Evolutionary conservation across 305 asterid genomes (phyloP).

Genomic region (Fraxinus sp.): DNA sequence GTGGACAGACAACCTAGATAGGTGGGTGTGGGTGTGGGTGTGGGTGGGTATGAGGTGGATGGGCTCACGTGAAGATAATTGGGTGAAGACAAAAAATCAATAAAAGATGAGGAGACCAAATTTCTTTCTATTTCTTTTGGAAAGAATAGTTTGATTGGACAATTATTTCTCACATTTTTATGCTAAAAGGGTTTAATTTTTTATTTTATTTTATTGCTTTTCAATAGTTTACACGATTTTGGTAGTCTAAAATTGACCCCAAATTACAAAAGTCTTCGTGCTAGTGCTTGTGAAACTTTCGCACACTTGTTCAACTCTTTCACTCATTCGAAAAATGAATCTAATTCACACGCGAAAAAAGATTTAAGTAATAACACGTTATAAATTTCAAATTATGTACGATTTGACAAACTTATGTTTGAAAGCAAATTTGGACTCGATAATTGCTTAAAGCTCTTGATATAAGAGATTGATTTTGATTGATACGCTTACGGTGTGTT

Average conservation of each 20-base stretch:
- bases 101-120: slow-evolving; percentile 28
- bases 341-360: neutral
- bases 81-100: slow-evolving; percentile 44
- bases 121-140: neutral
- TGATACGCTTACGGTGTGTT: no score
- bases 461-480: no score
- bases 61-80: slow-evolving; percentile 56
- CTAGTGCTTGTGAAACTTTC: neutral
- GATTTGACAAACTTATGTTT: neutral
- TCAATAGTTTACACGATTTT: neutral
- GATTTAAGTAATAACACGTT: neutral
- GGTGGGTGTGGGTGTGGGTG: slow-evolving; percentile 22
- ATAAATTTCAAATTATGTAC: neutral
- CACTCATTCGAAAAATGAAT: neutral
- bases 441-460: neutral
- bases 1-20: neutral
- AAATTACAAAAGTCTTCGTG: neutral
- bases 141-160: slow-evolving; percentile 20
- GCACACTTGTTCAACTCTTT: neutral
- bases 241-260: neutral
- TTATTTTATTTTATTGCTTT: neutral
- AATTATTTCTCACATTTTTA: slow-evolving; percentile 8
- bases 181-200: neutral
- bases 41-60: slow-evolving; percentile 36
- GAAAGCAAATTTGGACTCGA: neutral